Conservation (phyloP, 208 protist species). For the Crithidia fasciculata region DNA sequence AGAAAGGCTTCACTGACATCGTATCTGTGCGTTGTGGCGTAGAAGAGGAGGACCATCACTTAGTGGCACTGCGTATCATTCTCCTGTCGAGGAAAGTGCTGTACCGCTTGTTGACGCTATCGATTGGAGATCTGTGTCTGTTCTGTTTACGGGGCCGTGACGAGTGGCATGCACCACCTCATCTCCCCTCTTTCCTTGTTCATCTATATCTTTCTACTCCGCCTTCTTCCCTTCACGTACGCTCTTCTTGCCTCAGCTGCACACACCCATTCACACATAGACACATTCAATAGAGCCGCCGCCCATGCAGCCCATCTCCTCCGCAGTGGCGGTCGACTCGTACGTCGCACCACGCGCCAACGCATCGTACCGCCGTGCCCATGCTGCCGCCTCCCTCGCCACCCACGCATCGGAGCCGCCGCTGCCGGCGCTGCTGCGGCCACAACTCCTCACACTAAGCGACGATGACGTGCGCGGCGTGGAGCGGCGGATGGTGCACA, state of each 20-base stretch:
- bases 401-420: neutral
- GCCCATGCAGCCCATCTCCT: conserved; percentile 24
- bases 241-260: neutral
- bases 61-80: too few species aligned
- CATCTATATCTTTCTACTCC: conserved; percentile 4
- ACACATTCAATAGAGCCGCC: too few species aligned
- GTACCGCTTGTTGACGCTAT: too few species aligned
- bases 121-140: too few species aligned
- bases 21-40: too few species aligned
- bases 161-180: too few species aligned
- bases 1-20: too few species aligned
- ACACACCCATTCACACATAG: neutral
- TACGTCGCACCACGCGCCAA: conserved; percentile 24
- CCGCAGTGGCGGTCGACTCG: conserved; percentile 25
- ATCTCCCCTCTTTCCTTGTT: neutral
- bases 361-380: conserved; percentile 26
- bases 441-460: conserved; percentile 45
- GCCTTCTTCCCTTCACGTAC: too few species aligned
- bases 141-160: too few species aligned
- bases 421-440: conserved; percentile 49
- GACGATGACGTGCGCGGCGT: conserved; percentile 43
- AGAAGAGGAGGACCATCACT: too few species aligned
- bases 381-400: conserved; percentile 21
- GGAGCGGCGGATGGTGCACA: conserved; percentile 41
- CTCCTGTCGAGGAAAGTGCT: too few species aligned